Base-by-base conservation (phyloP, 169 alveolate genomes). In the Fabrea salina region DNA sequence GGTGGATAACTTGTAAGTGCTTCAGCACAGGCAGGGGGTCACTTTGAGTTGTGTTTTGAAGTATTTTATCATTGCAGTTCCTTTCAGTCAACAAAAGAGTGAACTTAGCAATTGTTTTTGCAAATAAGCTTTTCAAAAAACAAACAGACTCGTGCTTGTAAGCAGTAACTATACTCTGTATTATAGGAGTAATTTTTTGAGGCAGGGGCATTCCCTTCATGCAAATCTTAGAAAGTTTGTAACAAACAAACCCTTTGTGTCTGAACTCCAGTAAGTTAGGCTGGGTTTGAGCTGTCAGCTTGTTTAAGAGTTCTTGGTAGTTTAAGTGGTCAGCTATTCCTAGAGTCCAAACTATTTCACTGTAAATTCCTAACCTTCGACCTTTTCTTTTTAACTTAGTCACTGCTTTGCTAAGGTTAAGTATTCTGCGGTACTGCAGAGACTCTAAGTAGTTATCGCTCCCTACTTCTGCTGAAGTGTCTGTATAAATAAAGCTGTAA, bases 101-200 rank as follows among this genome's bases (percentile, higher is more conserved):
- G 1, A 68, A 22, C 27, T 11, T 8, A n/a, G 78, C 78, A 2
- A 64, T 35, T 1, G 57, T 43, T 68, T 68, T 68, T 11, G 78
- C 78, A 30, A 68, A 25, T 68, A 43, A 13, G 13, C 19, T 16
- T 22, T n/a, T 37, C 8, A 68, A 43, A 40, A 40, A 68, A 43
- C 30, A 13, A 1, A n/a, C 30, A 8, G 33, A n/a, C 35, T 68
- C 78, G 4, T 43, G 11, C n/a, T 19, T 47, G 32, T n/a, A 68
- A n/a, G 30, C 61, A n/a, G 78, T 68, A 1, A 68, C 78, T 41
- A 68, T 22, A 0, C 37, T 8, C 44, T 68, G 78, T 16, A 68
- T 11, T 0, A 68, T 37, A 0, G 78, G 41, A n/a, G 78, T 40
- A 0, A 68, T 61, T 5, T 61, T 61, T 32, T 61, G 54, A n/a